These are phyloP conservation scores for Aphanomyces stellatus DNA, from an alignment of 352 stramenopile genomes.

Conservation along the genomic window DNA sequence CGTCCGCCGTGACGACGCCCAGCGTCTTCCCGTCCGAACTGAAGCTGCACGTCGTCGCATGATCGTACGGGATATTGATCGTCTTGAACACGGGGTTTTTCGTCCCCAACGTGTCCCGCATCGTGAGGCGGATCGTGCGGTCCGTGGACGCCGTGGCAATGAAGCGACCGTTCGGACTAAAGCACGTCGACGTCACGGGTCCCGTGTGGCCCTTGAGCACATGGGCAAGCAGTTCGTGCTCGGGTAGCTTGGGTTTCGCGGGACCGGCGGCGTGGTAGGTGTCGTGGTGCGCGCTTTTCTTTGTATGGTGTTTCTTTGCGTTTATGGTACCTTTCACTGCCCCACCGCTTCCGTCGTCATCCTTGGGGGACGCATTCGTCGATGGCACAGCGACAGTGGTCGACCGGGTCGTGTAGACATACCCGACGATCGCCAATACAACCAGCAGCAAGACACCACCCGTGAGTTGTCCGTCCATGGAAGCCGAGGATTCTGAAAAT, in stretches of 20 bases:
- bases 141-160: constrained; percentile 64
- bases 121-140: constrained; percentile 60
- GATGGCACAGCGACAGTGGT: no score
- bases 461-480: no score
- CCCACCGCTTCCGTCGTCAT: no score
- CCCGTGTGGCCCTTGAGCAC: constrained; percentile 69
- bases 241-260: constrained; percentile 12
- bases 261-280: no score
- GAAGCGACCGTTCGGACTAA: constrained; percentile 73
- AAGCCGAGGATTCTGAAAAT: no score
- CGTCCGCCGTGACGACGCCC: constrained; percentile 55
- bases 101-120: constrained; percentile 49
- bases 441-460: no score
- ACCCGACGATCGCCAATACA: no score
- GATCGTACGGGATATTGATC: constrained; percentile 74
- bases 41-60: constrained; percentile 63
- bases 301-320: no score
- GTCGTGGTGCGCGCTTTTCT: no score
- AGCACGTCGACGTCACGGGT: constrained; percentile 45
- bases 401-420: no score
- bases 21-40: constrained; percentile 65
- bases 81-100: constrained; percentile 51
- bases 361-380: no score
- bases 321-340: no score
- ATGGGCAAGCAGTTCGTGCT: constrained; percentile 36